A percentile compares a stretch with the other conserved stretches of the same genome.
Evolutionary conservation across 768 basidiomycete species (phyloP).

Genomic region (Russula dissimulans): DNA sequence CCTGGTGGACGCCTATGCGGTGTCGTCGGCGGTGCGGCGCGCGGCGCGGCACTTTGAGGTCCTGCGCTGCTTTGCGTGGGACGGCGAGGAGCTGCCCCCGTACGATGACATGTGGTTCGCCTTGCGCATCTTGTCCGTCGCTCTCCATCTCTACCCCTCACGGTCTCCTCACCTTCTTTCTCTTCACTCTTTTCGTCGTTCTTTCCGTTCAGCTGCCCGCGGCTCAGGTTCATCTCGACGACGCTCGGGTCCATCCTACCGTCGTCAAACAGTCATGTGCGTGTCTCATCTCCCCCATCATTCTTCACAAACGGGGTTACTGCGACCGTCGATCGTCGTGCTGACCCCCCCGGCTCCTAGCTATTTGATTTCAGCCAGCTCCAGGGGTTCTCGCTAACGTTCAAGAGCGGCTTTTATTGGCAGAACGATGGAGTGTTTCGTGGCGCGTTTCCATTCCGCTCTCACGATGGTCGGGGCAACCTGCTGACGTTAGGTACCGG

Average conservation of each 20-base stretch:
- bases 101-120: slow-evolving; percentile 75
- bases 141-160: no score
- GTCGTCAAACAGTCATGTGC: slow-evolving; percentile 49
- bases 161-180: background rate
- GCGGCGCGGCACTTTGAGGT: slow-evolving; percentile 50
- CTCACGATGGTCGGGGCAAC: background rate
- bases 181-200: background rate
- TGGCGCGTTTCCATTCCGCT: slow-evolving; percentile 32
- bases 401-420: slow-evolving; percentile 56
- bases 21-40: slow-evolving; percentile 44
- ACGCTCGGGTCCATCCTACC: slow-evolving; percentile 56
- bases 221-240: slow-evolving; percentile 50
- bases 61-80: slow-evolving; percentile 60
- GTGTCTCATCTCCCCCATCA: slow-evolving; percentile 21
- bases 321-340: background rate
- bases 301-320: no score
- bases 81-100: slow-evolving; percentile 50
- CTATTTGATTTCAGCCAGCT: slow-evolving; percentile 62
- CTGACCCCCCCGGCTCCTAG: slow-evolving; percentile 26
- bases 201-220: slow-evolving; percentile 45
- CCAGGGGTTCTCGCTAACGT: slow-evolving; percentile 48
- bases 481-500: background rate
- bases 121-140: slow-evolving; percentile 51
- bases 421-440: slow-evolving; percentile 46
- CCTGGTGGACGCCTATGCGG: slow-evolving; percentile 28